Base-by-base conservation (phyloP, 768 basidiomycete genomes). In the Boletus sensibilis region DNA sequence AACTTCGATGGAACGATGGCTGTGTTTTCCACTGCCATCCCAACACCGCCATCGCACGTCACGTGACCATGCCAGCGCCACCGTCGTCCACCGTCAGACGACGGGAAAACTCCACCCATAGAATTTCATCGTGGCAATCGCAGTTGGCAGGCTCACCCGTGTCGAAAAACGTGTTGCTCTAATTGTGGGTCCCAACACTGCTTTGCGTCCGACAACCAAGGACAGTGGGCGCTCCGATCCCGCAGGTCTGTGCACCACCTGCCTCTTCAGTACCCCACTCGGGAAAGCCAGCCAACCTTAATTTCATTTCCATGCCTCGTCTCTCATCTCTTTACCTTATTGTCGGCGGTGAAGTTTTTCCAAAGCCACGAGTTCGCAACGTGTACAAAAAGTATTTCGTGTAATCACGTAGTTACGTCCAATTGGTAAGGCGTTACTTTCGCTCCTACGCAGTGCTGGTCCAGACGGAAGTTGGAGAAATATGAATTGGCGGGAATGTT, bases 391-490 rank as follows among this genome's bases (percentile, higher is more conserved):
- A 27, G 11, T 3, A 18, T 25, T 25, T 25, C 11, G 25, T 37
- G 25, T 27, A 5, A 60, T 64, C 58, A 64, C 53, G 59, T 67
- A n/a, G n/a, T n/a, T n/a, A 67, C 62, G 40, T 31, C 18, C 11
- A 23, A 51, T 47, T 51, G 42, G 27, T 41, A 51, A 55, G 41
- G 55, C 52, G 52, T 54, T 56, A 29, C 27, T 29, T 7, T 7
- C 27, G 27, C 27, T 27, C 27, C 27, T 27, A 40, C 33, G 35
- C 35, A 18, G 35, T 37, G 16, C 35, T 16, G 16, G 12, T 37
- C 47, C 23, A 45, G n/a, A n/a, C 47, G 58, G 33, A 31, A 25
- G 37, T 43, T 48, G 35, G 25, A 25, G 39, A 18, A 14, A 44
- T 20, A 40, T 50, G 25, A 45, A 38, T 49, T 21, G 11, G 42